A percentile compares a stretch with the other conserved stretches of the same genome.
Conservation (phyloP, 164 flowering plant genomes). For the Piper betle region DNA sequence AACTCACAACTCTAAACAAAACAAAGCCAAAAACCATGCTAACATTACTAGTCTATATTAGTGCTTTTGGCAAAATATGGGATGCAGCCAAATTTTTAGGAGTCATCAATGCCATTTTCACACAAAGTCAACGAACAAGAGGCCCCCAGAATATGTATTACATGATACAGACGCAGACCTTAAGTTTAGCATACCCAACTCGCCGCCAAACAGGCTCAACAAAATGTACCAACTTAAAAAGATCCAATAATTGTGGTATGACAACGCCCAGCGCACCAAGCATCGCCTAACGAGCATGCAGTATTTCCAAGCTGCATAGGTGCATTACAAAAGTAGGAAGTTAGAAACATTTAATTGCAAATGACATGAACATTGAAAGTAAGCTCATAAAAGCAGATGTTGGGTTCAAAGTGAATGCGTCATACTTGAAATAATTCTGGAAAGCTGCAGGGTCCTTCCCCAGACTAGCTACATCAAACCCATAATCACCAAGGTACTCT, state of each 20-base stretch:
- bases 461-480: conserved; percentile 81
- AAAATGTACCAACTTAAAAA: conserved; percentile 59
- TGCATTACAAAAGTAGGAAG: background rate
- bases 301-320: conserved; percentile 68
- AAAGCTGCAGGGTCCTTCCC: conserved; percentile 65
- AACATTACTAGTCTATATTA: background rate
- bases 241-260: conserved; percentile 73
- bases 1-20: background rate
- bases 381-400: too few relatives aligned
- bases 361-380: background rate
- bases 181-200: conserved; percentile 91
- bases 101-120: background rate
- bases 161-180: conserved; percentile 26
- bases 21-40: background rate
- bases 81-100: background rate
- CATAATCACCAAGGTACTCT: conserved; percentile 92
- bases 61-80: background rate
- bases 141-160: too few relatives aligned
- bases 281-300: conserved; percentile 99
- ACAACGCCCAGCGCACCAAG: conserved; percentile 83
- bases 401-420: background rate
- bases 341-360: background rate
- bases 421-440: conserved; percentile 71
- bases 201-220: conserved; percentile 97
- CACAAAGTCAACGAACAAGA: too few relatives aligned